These are phyloP conservation scores for Amoeboaphelidium occidentale DNA, from an alignment of 371 early-diverging fungal genomes.

Conservation along the genomic window DNA sequence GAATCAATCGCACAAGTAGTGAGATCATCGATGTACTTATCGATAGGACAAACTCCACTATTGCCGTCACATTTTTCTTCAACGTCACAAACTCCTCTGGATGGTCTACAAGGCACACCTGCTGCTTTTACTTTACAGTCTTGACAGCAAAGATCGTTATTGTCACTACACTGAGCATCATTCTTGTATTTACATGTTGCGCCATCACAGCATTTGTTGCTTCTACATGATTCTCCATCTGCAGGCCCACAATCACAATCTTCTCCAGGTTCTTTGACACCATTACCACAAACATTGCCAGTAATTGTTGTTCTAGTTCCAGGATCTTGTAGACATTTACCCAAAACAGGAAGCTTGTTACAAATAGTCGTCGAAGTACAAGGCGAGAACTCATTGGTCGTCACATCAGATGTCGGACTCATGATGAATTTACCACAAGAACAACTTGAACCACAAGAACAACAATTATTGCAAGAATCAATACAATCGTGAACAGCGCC, in stretches of 20 bases:
- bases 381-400: slow-evolving; percentile 41
- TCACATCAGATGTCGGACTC: slow-evolving; percentile 46
- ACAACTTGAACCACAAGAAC: background rate
- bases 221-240: slow-evolving; percentile 12
- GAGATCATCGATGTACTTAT: slow-evolving; percentile 36
- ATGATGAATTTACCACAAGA: slow-evolving; percentile 3
- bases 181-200: slow-evolving; percentile 47
- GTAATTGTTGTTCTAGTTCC: slow-evolving; percentile 19
- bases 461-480: background rate
- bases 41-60: slow-evolving; percentile 41
- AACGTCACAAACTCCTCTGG: slow-evolving; percentile 53
- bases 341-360: slow-evolving; percentile 15
- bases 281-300: slow-evolving; percentile 70
- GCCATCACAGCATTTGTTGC: background rate
- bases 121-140: slow-evolving; percentile 37
- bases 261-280: slow-evolving; percentile 64
- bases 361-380: slow-evolving; percentile 53
- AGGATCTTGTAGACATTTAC: slow-evolving; percentile 35
- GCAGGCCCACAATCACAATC: slow-evolving; percentile 74
- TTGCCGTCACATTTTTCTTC: slow-evolving; percentile 52
- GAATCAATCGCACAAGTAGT: slow-evolving; percentile 18
- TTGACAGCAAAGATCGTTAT: slow-evolving; percentile 55
- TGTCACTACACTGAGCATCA: slow-evolving; percentile 50
- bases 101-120: slow-evolving; percentile 38
- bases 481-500: slow-evolving; percentile 45